Percentiles rank a stretch among this genome's conserved stretches.
Conservation (phyloP, 1,284 basidiomycete genomes). For the Golubevia pallescens region DNA sequence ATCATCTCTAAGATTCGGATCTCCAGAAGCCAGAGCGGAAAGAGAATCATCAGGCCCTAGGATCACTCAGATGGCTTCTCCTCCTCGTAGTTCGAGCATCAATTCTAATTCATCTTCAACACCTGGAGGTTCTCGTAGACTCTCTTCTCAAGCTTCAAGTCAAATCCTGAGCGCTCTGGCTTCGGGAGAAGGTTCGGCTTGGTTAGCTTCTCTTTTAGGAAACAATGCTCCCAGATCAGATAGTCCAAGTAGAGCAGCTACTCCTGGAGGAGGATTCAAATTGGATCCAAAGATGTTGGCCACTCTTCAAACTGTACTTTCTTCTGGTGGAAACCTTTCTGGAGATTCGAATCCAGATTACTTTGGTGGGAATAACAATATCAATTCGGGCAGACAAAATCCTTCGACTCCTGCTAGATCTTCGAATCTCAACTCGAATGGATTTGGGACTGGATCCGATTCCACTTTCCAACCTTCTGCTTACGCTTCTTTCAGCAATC, state of each 20-base stretch:
- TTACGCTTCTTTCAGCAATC: too few relatives aligned
- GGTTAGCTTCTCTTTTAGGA: constrained; percentile 43
- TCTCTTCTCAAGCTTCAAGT: constrained; percentile 32
- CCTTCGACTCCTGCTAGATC: too few relatives aligned
- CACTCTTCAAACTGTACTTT: constrained; percentile 36
- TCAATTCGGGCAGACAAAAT: constrained; percentile 1
- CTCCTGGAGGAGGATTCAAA: constrained; percentile 23
- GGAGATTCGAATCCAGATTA: constrained; percentile 8
- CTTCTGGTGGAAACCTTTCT: constrained; percentile 7
- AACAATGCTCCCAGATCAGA: constrained; percentile 25
- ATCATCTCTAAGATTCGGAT: too few relatives aligned
- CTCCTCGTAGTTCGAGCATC: neutral
- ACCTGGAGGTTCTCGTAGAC: constrained; percentile 29
- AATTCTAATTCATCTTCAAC: constrained; percentile 15
- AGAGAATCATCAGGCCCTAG: too few relatives aligned
- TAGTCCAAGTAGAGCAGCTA: constrained; percentile 17
- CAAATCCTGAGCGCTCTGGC: constrained; percentile 45
- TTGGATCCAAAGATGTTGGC: constrained; percentile 45
- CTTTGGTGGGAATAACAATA: constrained; percentile 7
- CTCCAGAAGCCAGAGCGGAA: too few relatives aligned
- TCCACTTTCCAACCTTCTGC: too few relatives aligned
- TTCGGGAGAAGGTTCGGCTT: constrained; percentile 38
- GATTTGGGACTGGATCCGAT: too few relatives aligned
- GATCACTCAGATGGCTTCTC: neutral
- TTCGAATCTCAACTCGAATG: too few relatives aligned